Evolutionary conservation across 2,329 filamentous ascomycete species (phyloP).

Genomic region (Diaporthe velutina): DNA sequence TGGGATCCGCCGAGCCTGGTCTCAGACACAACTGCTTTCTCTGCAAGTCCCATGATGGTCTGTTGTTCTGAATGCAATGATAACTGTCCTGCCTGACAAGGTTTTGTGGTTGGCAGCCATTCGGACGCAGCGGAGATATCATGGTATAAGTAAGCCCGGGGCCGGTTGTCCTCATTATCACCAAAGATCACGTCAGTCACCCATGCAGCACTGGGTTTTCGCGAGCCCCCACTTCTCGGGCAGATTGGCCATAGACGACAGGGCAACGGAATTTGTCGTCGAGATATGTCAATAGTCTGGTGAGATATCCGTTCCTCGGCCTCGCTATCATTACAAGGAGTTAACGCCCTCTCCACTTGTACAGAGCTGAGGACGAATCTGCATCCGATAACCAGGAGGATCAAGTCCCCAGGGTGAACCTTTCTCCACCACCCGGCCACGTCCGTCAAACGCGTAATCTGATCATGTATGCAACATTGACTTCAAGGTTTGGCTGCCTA

Average conservation of each 20-base stretch:
- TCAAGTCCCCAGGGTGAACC: not conserved
- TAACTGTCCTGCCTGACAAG: not conserved
- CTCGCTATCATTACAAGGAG: not conserved
- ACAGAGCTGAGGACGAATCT: not conserved
- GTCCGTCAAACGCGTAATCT: not conserved
- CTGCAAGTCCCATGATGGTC: conserved; percentile 8
- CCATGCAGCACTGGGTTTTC: conserved; percentile 19
- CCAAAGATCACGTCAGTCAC: conserved; percentile 25
- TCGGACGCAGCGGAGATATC: not conserved
- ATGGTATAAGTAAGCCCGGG: conserved; percentile 8
- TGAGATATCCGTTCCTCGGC: not conserved
- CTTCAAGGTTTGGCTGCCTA: not conserved
- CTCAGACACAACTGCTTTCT: conserved; percentile 13
- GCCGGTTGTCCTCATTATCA: conserved; percentile 17
- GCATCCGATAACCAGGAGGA: not conserved
- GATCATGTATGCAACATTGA: not conserved
- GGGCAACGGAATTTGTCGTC: not conserved
- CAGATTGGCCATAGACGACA: not conserved
- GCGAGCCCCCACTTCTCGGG: conserved; percentile 24
- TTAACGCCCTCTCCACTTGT: not conserved
- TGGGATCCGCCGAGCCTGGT: conserved; percentile 18
- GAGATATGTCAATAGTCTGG: not conserved
- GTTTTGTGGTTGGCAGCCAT: not conserved
- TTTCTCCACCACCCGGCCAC: not conserved
- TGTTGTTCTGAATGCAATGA: not conserved